Evolutionary conservation across 768 basidiomycete genomes (phyloP), one percentile per base, ranked within the genome.

Genomic region (Suillus bovinus): DNA sequence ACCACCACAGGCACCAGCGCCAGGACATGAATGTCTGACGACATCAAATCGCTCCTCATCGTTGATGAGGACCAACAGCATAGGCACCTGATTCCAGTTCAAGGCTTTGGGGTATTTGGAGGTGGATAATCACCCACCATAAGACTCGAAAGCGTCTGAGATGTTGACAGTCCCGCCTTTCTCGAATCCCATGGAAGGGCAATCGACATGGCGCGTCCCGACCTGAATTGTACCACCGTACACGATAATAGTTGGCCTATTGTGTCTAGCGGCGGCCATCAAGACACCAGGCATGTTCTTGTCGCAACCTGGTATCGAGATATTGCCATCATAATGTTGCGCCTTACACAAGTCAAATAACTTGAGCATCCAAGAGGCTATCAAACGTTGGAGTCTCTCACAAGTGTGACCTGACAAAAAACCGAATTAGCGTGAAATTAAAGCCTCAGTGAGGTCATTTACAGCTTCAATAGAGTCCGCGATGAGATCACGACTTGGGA

Each of bases 201-300:
- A 94, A 73, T 94, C 91, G 22, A 90, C 77, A 61, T 86, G 84
- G n/a, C 91, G 85, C 33, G 79, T 80, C 47, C 93, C 93, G 17
- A 87, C 80, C 72, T 87, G 86, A 61, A 94, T 94, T 4, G 93
- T 92, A 5, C 93, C 93, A 17, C 93, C 87, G 71, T 94, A 95
- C 14, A 95, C 82, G 60, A 94, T 89, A 69, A 95, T 86, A 2
- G 93, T 94, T 2, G 93, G 93, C 7, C 93, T 84, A 70, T 95
- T 94, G 77, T 93, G 89, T 58, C 93, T 86, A 42, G 80, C 89
- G 1, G 93, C 93, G 17, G 93, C 93, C 71, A 95, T 92, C 61
- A 93, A 80, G 70, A 89, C 91, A 20, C 91, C 93, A 10, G 93
- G 93, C 93, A 94, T 94, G 71, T 94, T 94, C 79, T 94, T 94